These are phyloP conservation scores for Isabelozyma pseudorhagii DNA, from an alignment of 805 yeast species.

Conservation along the genomic window DNA sequence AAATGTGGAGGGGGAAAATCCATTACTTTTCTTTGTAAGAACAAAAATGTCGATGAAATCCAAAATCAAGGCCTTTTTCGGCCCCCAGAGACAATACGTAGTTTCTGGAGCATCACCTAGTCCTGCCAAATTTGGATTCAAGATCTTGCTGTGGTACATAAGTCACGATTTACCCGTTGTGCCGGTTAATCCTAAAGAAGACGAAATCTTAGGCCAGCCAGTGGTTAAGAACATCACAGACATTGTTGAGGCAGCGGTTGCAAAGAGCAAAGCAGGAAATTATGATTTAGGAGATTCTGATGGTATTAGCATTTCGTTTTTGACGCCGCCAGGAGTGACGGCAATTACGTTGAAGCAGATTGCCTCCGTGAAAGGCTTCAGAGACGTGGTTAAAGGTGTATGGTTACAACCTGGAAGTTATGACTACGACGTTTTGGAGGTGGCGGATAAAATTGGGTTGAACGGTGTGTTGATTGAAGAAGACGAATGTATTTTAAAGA, in stretches of 20 bases:
- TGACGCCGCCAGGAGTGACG: constrained; percentile 72
- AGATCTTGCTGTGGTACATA: constrained; percentile 67
- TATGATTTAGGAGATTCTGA: constrained; percentile 30
- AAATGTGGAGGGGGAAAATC: neutral
- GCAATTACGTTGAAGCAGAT: constrained; percentile 29
- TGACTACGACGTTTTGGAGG: constrained; percentile 47
- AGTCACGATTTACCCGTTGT: constrained; percentile 53
- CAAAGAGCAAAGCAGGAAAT: constrained; percentile 13
- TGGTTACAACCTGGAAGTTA: constrained; percentile 89
- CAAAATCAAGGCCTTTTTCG: constrained; percentile 45
- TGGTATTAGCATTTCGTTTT: constrained; percentile 59
- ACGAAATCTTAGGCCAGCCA: constrained; percentile 42
- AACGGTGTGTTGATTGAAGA: constrained; percentile 34
- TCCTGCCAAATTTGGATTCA: constrained; percentile 64
- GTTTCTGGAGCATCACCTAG: constrained; percentile 73
- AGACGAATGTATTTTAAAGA: constrained; percentile 69
- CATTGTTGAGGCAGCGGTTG: constrained; percentile 19
- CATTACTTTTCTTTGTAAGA: neutral
- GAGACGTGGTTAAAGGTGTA: constrained; percentile 46
- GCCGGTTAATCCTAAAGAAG: constrained; percentile 62
- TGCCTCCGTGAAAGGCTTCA: constrained; percentile 38
- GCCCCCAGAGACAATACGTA: constrained; percentile 50
- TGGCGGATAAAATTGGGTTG: constrained; percentile 34
- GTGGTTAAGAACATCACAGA: constrained; percentile 32
- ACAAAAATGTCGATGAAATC: constrained; percentile 34